Evolutionary conservation across 306 rosid species (phyloP).

Genomic region (Fragaria nilgerrensis): DNA sequence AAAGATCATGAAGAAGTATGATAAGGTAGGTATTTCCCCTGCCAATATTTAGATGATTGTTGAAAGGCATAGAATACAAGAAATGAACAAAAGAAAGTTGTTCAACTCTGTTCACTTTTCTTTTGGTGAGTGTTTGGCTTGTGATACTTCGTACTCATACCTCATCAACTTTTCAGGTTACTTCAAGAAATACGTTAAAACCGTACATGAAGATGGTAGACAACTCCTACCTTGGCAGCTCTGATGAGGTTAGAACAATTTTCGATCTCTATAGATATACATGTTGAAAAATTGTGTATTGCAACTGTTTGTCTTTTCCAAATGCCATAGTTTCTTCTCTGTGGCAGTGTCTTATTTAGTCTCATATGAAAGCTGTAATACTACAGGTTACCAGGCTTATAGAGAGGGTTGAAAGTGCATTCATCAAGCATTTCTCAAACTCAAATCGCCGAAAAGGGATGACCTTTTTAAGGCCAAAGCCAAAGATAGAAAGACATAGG

Average conservation of each 20-base stretch:
- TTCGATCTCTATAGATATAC: neutral
- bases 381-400: slow-evolving; percentile 39
- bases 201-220: slow-evolving; percentile 70
- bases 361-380: neutral
- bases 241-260: slow-evolving; percentile 55
- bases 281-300: neutral
- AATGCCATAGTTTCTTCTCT: neutral
- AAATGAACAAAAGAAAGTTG: neutral
- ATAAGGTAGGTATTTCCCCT: slow-evolving; percentile 62
- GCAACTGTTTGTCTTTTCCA: neutral
- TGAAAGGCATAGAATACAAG: neutral
- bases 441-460: slow-evolving; percentile 63
- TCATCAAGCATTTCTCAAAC: slow-evolving; percentile 61
- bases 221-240: slow-evolving; percentile 58
- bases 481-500: slow-evolving; percentile 57
- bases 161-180: slow-evolving; percentile 39
- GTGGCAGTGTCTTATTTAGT: neutral
- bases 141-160: neutral
- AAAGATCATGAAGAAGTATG: slow-evolving; percentile 84
- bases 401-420: slow-evolving; percentile 49
- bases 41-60: neutral
- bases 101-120: neutral
- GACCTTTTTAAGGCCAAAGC: slow-evolving; percentile 54
- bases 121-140: neutral
- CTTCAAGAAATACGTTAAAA: slow-evolving; percentile 55